Percentiles rank a stretch among this genome's conserved stretches.
Evolutionary conservation across 768 basidiomycete species (phyloP).

Genomic region (Tremella fuciformis): DNA sequence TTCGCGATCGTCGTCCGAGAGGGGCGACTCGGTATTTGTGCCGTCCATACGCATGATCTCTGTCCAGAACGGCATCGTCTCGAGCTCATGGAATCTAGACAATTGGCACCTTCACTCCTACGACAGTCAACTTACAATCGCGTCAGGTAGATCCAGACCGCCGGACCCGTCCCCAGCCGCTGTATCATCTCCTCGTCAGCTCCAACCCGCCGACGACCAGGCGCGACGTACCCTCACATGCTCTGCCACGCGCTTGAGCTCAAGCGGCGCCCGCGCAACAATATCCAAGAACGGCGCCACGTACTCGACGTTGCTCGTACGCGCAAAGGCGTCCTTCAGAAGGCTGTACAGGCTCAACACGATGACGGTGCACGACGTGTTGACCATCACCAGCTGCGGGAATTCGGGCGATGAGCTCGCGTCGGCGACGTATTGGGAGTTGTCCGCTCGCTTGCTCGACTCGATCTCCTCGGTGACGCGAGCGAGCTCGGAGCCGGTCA

Average conservation of each 20-base stretch:
- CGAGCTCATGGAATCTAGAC: conserved; percentile 7
- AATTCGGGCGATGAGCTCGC: not conserved
- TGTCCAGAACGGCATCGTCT: conserved; percentile 7
- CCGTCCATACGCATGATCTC: not conserved
- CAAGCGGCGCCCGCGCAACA: not conserved
- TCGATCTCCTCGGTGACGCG: not conserved
- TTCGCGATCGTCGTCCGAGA: not conserved
- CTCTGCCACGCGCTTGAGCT: conserved; percentile 11
- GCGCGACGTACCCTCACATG: conserved; percentile 6
- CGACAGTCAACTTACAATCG: not conserved
- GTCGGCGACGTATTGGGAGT: not conserved
- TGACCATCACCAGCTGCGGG: not conserved
- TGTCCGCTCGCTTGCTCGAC: not conserved
- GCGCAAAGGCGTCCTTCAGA: not conserved
- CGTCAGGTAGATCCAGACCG: conserved; percentile 4
- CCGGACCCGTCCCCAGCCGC: not conserved
- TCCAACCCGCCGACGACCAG: not conserved
- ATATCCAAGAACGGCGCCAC: not conserved
- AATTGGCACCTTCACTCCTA: not conserved
- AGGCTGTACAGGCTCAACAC: not conserved
- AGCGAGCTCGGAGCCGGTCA: not conserved
- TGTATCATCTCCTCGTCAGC: not conserved
- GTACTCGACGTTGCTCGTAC: not conserved
- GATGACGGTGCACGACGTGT: not conserved
- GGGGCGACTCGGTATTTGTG: not conserved